phyloP scores from a whole-genome alignment of 2,329 filamentous ascomycete species.

The Phoma sp. region DNA sequence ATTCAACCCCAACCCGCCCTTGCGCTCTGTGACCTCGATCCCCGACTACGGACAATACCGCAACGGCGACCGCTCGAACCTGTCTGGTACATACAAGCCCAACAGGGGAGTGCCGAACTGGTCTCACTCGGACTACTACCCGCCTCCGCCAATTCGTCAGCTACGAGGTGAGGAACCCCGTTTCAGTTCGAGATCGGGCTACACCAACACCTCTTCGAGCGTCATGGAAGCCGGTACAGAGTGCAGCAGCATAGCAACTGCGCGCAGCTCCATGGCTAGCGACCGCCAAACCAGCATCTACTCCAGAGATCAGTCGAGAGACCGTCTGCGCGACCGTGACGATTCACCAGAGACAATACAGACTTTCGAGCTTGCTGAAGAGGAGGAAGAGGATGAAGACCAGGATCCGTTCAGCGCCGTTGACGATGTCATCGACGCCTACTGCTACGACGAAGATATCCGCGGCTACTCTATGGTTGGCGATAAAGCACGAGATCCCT shows the following conservation, averaged over 20 bases:
- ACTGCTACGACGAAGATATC: conserved; percentile 59
- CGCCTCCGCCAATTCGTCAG: conserved; percentile 30
- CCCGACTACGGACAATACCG: conserved; percentile 44
- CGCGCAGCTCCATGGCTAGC: conserved; percentile 72
- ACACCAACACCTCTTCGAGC: conserved; percentile 65
- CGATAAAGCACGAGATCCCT: conserved; percentile 18
- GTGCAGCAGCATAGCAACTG: conserved; percentile 80
- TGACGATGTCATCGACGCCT: conserved; percentile 66
- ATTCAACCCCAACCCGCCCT: conserved; percentile 30
- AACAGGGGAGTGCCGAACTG: conserved; percentile 45
- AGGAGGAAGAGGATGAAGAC: conserved; percentile 19
- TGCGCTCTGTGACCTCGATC: conserved; percentile 47
- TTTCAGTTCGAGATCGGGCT: conserved; percentile 64
- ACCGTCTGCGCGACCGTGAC: conserved; percentile 33
- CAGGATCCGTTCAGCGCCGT: conserved; percentile 55
- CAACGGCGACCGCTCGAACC: conserved; percentile 34
- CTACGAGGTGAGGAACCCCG: conserved; percentile 53
- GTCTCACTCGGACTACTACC: conserved; percentile 44
- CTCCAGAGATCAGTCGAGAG: conserved; percentile 46
- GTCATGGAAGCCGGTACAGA: conserved; percentile 70
- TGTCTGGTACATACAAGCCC: conserved; percentile 45
- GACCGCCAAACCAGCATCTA: conserved; percentile 57
- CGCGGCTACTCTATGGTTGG: conserved; percentile 18
- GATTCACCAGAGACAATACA: conserved; percentile 39
- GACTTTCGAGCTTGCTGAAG: conserved; percentile 32